phyloP scores from a whole-genome alignment of 495 filamentous ascomycete genomes.

The Amphirosellinia nigrospora region DNA sequence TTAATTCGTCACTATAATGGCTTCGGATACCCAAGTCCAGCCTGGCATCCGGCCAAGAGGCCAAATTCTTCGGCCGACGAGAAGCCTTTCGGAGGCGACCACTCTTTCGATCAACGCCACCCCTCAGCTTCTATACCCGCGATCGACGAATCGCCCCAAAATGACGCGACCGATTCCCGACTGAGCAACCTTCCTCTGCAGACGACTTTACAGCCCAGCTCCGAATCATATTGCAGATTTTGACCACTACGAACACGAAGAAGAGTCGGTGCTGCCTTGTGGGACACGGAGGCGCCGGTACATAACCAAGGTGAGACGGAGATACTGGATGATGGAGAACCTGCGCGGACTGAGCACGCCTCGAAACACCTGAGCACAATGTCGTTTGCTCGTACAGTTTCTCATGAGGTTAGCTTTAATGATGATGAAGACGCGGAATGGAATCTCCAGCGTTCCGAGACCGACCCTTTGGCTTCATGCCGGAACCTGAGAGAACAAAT shows the following conservation, averaged over 20 bases:
- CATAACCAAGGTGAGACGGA: slow-evolving; percentile 25
- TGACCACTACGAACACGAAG: slow-evolving; percentile 37
- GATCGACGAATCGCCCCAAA: slow-evolving; percentile 3
- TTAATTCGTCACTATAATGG: slow-evolving; percentile 44
- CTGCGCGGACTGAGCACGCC: slow-evolving; percentile 33
- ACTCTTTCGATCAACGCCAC: slow-evolving; percentile 10
- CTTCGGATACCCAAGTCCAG: slow-evolving; percentile 49
- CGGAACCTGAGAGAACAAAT: slow-evolving; percentile 61
- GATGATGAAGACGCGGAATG: slow-evolving; percentile 63
- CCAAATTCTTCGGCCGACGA: slow-evolving; percentile 50
- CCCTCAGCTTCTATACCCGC: neutral
- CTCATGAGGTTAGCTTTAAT: slow-evolving; percentile 59
- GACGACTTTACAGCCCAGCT: slow-evolving; percentile 32
- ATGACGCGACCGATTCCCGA: slow-evolving; percentile 4
- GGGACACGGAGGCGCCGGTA: slow-evolving; percentile 30
- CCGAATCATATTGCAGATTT: slow-evolving; percentile 35
- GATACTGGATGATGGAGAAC: slow-evolving; percentile 28
- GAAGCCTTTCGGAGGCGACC: slow-evolving; percentile 17
- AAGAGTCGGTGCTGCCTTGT: slow-evolving; percentile 36
- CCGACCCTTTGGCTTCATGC: slow-evolving; percentile 63
- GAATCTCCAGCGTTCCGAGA: slow-evolving; percentile 52
- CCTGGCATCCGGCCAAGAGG: slow-evolving; percentile 64
- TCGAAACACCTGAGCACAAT: slow-evolving; percentile 58
- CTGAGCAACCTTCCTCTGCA: slow-evolving; percentile 13
- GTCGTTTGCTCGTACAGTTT: slow-evolving; percentile 59